A percentile compares a stretch with the other conserved stretches of the same genome.
These are phyloP conservation scores for Cadophora sp. DNA, from an alignment of 2,329 filamentous ascomycete species.

Conservation along the genomic window DNA sequence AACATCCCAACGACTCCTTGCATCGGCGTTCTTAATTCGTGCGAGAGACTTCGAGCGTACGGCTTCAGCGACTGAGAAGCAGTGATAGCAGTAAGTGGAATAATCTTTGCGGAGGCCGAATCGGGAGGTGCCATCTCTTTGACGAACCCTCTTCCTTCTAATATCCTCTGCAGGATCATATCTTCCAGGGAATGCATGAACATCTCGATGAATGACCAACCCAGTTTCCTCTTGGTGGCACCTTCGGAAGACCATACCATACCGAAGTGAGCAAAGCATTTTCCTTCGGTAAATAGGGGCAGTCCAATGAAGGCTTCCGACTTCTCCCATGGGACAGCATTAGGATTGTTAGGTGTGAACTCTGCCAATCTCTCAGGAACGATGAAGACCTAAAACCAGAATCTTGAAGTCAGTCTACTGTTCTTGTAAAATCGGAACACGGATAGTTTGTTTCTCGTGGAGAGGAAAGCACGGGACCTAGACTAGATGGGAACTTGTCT, in stretches of 20 bases:
- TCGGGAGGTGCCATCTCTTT: conserved; percentile 43
- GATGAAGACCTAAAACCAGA: conserved; percentile 57
- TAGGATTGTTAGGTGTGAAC: conserved; percentile 66
- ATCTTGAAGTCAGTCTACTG: neutral
- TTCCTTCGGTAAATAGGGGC: conserved; percentile 68
- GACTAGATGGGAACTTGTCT: neutral
- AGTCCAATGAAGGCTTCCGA: conserved; percentile 72
- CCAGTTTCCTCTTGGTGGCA: conserved; percentile 59
- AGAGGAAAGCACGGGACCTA: neutral
- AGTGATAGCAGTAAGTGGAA: conserved; percentile 62
- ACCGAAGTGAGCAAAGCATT: conserved; percentile 74
- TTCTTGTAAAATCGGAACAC: neutral
- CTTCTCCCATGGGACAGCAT: conserved; percentile 59
- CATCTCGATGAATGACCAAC: conserved; percentile 73
- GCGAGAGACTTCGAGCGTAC: conserved; percentile 74
- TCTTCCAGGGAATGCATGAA: conserved; percentile 73
- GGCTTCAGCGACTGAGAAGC: conserved; percentile 71
- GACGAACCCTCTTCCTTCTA: conserved; percentile 58
- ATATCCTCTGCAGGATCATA: conserved; percentile 63
- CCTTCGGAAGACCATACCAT: conserved; percentile 73
- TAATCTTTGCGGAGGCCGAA: conserved; percentile 49
- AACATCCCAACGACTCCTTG: conserved; percentile 79
- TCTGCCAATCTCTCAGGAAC: conserved; percentile 67
- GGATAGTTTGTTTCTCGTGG: too few relatives aligned
- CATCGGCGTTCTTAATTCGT: conserved; percentile 76